Conservation (phyloP, 352 stramenopile genomes). For the Globisporangium emineosum region DNA sequence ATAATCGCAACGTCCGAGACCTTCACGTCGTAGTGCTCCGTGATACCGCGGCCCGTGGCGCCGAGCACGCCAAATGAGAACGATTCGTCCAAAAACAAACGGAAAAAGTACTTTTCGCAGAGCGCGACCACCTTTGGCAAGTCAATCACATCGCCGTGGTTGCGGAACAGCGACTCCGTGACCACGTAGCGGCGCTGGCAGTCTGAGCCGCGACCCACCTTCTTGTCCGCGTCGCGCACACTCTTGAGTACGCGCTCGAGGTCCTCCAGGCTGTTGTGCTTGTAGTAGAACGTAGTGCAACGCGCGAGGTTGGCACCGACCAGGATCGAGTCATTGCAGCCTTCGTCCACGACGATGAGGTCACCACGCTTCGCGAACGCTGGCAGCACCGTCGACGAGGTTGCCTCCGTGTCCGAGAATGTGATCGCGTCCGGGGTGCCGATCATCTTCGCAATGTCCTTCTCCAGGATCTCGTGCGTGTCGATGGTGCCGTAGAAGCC, state of each 20-base stretch:
- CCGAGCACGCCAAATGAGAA: constrained; percentile 96
- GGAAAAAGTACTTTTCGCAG: constrained; percentile 88
- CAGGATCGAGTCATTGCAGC: constrained; percentile 93
- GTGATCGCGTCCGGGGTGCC: constrained; percentile 93
- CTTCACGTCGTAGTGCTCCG: constrained; percentile 77
- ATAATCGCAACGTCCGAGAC: constrained; percentile 92
- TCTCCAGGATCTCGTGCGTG: constrained; percentile 89
- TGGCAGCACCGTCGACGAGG: constrained; percentile 91
- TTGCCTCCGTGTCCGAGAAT: constrained; percentile 96
- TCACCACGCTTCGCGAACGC: constrained; percentile 98
- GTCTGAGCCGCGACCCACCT: constrained; percentile 67
- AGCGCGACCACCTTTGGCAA: constrained; percentile 93
- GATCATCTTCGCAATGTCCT: constrained; percentile 90
- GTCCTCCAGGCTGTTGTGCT: constrained; percentile 98
- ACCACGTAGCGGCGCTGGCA: constrained; percentile 96
- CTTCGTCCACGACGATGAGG: constrained; percentile 95
- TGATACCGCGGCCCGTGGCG: constrained; percentile 77
- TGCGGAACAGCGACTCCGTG: constrained; percentile 97
- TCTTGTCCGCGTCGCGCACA: constrained; percentile 86
- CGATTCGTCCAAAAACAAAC: constrained; percentile 88
- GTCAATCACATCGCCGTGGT: constrained; percentile 94
- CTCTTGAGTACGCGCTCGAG: constrained; percentile 91
- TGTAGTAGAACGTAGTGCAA: constrained; percentile 94
- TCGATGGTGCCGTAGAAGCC: constrained; percentile 99
- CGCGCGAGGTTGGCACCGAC: constrained; percentile 92